Base-by-base conservation (phyloP, 805 yeast genomes). In the Metschnikowia peoriensis region DNA sequence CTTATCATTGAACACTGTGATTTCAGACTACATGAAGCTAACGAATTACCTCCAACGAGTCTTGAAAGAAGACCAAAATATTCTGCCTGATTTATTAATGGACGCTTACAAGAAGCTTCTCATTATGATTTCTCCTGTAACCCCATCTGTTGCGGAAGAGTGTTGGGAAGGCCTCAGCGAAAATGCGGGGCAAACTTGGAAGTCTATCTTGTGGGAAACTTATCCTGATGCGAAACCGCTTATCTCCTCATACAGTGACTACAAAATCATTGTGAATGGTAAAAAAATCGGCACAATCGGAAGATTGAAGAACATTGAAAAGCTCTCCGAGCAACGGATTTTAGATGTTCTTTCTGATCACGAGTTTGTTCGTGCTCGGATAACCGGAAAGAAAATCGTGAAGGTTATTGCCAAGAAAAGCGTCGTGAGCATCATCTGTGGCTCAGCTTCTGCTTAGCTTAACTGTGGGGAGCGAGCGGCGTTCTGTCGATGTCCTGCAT, bases 1-100 rank as follows among this genome's bases (percentile, higher is more conserved):
- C 0, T 69, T 87, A 28, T 77, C 91, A 0, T 73, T 93, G 65
- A 93, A 94, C 67, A 92, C 97, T 0, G 84, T 90, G 1, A 81
- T 94, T 27, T 89, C 97, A 0, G 96, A 91, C 64, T 87, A 83
- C 62, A 93, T 91, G 97, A 94, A 91, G 63, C 66, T 85, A 46
- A 86, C 96, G 10, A 70, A 84, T 60, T 58, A 74, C 1, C 60
- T 88, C 15, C 62, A 66, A 1, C 56, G 65, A 2, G 77, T 79
- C 0, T 41, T 73, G 4, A 76, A 77, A 38, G 63, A 70, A 7
- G 60, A 68, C 0, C 57, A 65, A 6, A 22, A 40, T 1, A 69
- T 82, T 9, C 66, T 70, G 41, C 56, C 66, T 0, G 70, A 69
- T 0, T 54, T 89, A n/a, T 60, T 81, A 10, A 57, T 80, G 52